These are phyloP conservation scores for Fraxinus nigra DNA, from an alignment of 305 asterid genomes.

Conservation along the genomic window DNA sequence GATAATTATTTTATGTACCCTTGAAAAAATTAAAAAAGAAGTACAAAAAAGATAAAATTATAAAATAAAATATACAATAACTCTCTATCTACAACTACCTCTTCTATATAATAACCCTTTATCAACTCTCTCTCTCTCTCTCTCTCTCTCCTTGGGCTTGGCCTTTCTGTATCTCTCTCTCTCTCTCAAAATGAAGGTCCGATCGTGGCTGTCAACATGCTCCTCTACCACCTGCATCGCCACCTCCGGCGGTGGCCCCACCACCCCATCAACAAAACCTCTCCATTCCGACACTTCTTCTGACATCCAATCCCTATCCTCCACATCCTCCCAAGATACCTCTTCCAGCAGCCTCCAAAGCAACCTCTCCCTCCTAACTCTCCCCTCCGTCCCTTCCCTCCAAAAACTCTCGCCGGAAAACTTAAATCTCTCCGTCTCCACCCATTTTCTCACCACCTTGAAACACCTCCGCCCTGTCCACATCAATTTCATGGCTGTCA, in stretches of 20 bases:
- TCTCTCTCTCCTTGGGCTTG: not conserved
- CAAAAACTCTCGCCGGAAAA: conserved; percentile 54
- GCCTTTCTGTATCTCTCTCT: not conserved
- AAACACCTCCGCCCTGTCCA: conserved; percentile 23
- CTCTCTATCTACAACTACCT: not conserved
- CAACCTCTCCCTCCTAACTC: conserved; percentile 68
- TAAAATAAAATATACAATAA: too few relatives aligned
- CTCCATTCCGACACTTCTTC: conserved; percentile 29
- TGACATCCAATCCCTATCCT: conserved; percentile 28
- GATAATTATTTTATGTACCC: too few relatives aligned
- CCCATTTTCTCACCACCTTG: conserved; percentile 30
- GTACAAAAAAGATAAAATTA: too few relatives aligned
- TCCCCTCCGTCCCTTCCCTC: conserved; percentile 81
- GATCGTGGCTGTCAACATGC: conserved; percentile 56
- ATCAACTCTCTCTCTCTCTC: not conserved
- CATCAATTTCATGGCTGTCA: conserved; percentile 49
- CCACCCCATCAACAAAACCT: conserved; percentile 29
- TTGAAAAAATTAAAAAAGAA: too few relatives aligned
- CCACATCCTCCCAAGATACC: conserved; percentile 32
- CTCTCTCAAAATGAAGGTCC: conserved; percentile 42
- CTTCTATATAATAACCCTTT: not conserved
- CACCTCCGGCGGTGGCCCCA: conserved; percentile 26
- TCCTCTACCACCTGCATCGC: conserved; percentile 42
- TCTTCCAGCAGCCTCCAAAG: conserved; percentile 47
- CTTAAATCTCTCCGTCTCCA: conserved; percentile 30